These are phyloP conservation scores for Posidonia australis DNA, from an alignment of 106 monocot genomes.

Conservation along the genomic window DNA sequence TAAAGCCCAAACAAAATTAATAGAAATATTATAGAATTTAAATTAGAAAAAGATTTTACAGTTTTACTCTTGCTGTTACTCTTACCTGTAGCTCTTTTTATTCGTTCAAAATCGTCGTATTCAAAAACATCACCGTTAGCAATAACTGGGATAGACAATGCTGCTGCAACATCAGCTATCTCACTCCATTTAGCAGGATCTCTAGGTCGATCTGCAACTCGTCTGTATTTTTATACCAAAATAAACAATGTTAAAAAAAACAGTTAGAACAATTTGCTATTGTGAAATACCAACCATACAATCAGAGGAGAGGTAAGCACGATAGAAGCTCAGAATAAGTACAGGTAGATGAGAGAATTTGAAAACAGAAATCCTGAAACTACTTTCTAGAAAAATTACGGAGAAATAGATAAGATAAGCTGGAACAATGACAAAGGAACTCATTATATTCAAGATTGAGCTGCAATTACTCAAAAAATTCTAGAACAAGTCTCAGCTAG, in stretches of 20 bases:
- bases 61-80: neutral
- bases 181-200: conserved; percentile 95
- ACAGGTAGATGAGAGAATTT: neutral
- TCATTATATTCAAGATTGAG: too few relatives aligned
- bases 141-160: conserved; percentile 95
- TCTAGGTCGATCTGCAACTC: conserved; percentile 82
- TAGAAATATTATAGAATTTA: neutral
- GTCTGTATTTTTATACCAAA: conserved; percentile 35
- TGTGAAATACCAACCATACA: neutral
- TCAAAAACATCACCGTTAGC: conserved; percentile 98
- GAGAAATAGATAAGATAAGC: too few relatives aligned
- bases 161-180: conserved; percentile 75
- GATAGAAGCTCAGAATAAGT: neutral
- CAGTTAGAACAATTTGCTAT: neutral
- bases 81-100: conserved; percentile 74
- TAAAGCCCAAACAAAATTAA: too few relatives aligned
- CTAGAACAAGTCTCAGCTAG: too few relatives aligned
- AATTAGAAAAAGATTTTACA: neutral
- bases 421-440: too few relatives aligned
- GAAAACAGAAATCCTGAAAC: too few relatives aligned
- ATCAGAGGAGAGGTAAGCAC: neutral
- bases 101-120: conserved; percentile 78
- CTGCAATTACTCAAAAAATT: too few relatives aligned
- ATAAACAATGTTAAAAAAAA: neutral
- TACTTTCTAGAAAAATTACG: too few relatives aligned